These are phyloP conservation scores for Penicillium malachiteum DNA, from an alignment of 495 filamentous ascomycete species.

Conservation along the genomic window DNA sequence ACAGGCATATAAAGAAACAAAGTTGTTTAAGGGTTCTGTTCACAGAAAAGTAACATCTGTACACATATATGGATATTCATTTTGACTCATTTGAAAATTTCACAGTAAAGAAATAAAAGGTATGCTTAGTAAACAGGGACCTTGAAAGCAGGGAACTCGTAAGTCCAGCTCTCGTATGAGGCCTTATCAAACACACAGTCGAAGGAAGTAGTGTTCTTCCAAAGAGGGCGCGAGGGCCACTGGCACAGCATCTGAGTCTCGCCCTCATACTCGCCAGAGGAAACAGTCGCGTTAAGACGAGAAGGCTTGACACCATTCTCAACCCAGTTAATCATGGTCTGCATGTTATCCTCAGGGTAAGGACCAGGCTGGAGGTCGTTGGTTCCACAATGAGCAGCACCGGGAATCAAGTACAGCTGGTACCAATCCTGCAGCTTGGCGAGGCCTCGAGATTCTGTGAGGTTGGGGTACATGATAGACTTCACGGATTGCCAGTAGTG, in stretches of 20 bases:
- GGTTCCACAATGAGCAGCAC: conserved; percentile 48
- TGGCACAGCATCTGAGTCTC: conserved; percentile 46
- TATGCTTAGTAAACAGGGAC: conserved; percentile 25
- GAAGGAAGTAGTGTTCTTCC: conserved; percentile 33
- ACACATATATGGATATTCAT: no score
- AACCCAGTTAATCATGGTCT: conserved; percentile 52
- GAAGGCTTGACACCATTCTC: conserved; percentile 47
- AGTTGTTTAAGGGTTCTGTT: no score
- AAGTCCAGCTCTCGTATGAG: conserved; percentile 41
- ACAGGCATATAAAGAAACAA: no score
- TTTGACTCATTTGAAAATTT: no score
- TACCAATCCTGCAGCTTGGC: conserved; percentile 53
- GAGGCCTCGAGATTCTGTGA: conserved; percentile 30
- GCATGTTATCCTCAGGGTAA: conserved; percentile 45
- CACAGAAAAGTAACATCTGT: no score
- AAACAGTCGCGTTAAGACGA: conserved; percentile 40
- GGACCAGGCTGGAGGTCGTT: conserved; percentile 47
- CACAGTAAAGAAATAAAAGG: neutral
- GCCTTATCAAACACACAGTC: conserved; percentile 45
- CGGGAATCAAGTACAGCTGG: conserved; percentile 50
- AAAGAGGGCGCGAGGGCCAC: conserved; percentile 49
- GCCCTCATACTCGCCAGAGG: conserved; percentile 31
- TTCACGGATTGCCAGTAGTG: conserved; percentile 53
- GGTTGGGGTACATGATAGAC: conserved; percentile 44
- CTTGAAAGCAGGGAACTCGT: conserved; percentile 32